Conservation (phyloP, 805 yeast species). For the Vanderwaltozyma polyspora region DNA sequence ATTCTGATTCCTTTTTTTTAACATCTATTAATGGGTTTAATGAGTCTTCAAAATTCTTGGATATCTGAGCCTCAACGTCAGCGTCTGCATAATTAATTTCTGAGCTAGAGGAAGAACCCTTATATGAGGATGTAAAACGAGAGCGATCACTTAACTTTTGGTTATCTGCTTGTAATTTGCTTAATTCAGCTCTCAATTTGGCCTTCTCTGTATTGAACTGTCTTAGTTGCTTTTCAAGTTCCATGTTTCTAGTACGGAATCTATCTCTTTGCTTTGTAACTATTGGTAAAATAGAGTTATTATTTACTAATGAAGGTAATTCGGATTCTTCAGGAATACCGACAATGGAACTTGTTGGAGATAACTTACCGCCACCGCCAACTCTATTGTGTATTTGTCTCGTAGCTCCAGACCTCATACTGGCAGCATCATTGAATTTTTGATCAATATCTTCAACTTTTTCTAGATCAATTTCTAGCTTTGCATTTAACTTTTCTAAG, state of each 20-base stretch:
- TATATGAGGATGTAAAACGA: conserved; percentile 50
- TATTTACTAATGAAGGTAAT: conserved; percentile 16
- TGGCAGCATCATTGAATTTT: conserved; percentile 39
- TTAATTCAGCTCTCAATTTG: conserved; percentile 55
- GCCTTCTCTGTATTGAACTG: conserved; percentile 41
- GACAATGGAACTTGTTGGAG: conserved; percentile 44
- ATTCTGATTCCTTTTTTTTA: conserved; percentile 62
- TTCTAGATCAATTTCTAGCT: conserved; percentile 66
- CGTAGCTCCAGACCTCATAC: conserved; percentile 52
- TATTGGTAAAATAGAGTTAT: conserved; percentile 59
- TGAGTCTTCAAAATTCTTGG: conserved; percentile 58
- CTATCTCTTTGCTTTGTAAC: conserved; percentile 93
- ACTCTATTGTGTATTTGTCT: conserved; percentile 28
- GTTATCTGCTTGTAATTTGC: conserved; percentile 59
- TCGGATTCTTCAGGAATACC: conserved; percentile 32
- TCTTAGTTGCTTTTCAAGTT: conserved; percentile 72
- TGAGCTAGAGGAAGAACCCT: conserved; percentile 4
- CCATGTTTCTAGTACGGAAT: conserved; percentile 71
- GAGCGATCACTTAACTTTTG: conserved; percentile 70
- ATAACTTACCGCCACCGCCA: conserved; percentile 28
- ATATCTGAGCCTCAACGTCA: conserved; percentile 51
- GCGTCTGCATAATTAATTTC: conserved; percentile 12
- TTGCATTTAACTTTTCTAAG: conserved; percentile 38
- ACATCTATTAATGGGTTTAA: conserved; percentile 78
- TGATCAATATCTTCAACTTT: conserved; percentile 38